Evolutionary conservation across 257 asterid species (phyloP), one percentile per base, ranked within the genome.

Genomic region (Euphrasia confusa): DNA sequence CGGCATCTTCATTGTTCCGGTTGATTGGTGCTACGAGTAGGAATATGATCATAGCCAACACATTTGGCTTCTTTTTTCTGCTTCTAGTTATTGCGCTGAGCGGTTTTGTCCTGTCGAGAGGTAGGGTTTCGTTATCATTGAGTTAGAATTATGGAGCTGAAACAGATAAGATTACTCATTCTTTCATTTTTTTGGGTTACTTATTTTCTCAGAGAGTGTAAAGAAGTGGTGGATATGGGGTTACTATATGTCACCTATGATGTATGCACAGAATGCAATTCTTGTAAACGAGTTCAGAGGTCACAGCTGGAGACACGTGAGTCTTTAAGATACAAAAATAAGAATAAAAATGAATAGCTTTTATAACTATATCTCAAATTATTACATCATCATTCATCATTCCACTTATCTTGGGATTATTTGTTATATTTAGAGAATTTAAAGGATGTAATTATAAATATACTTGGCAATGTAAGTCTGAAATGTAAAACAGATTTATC

Each of bases 21-120:
- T 69, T 79, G 61, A 75, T 79, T 33, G 94, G 85, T 15, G 82
- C 86, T 3, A 5, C 62, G 32, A 84, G 89, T 15, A 76, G 94
- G 78, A 72, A 72, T 73, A 74, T 83, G 80, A 71, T 77, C 53
- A 44, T 85, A 15, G 87, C 87, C 64, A 78, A 75, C 77, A 77
- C 83, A 17, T 73, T 63, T 33, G 89, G 94, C 37, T 69, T 78
- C 58, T 75, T 71, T 65, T 37, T 63, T 37, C 60, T 85, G 60
- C 85, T 85, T 63, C 50, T 77, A 5, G 61, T 68, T 27, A 75
- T 78, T 61, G 77, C 68, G 8, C 1, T 76, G 49, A 73, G 87
- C 39, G 89, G 93, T 13, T 80, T 79, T 39, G 65, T 78, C 61
- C 64, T 84, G 26, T 78, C 83, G 9, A 71, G 82, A 76, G 83